A percentile compares a stretch with the other conserved stretches of the same genome.
Conservation (phyloP, 1,139 yeast species). For the Pneumocystis oryctolagi region DNA sequence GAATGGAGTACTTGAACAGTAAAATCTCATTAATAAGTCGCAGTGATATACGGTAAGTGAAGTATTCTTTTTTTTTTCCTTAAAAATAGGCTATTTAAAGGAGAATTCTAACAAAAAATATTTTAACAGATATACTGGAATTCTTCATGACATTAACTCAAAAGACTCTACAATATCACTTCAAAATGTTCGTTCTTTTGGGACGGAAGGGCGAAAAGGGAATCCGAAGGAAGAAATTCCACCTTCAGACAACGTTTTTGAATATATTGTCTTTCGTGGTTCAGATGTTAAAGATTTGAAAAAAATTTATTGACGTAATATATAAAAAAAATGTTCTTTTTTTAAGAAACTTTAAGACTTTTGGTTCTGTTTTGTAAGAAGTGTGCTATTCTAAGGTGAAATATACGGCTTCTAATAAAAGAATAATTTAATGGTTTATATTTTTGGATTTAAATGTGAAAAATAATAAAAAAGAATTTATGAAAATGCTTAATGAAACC, state of each 20-base stretch:
- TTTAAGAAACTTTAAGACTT: too few relatives aligned
- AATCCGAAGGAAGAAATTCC: conserved; percentile 60
- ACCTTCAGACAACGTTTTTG: conserved; percentile 60
- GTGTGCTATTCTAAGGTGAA: too few relatives aligned
- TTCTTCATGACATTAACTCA: conserved; percentile 73
- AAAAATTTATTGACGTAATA: background rate
- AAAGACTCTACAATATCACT: conserved; percentile 84
- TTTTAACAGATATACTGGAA: conserved; percentile 56
- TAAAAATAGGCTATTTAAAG: background rate
- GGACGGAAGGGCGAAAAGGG: conserved; percentile 82
- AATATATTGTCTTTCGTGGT: conserved; percentile 76
- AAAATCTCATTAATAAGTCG: background rate
- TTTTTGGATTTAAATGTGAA: background rate
- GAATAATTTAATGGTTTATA: background rate
- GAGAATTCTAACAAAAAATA: background rate
- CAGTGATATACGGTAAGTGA: background rate
- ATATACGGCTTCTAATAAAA: background rate
- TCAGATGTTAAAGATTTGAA: conserved; percentile 52
- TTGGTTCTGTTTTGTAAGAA: background rate
- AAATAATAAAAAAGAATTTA: background rate
- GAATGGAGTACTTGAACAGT: background rate
- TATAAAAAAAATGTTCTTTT: background rate
- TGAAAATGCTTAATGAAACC: background rate
- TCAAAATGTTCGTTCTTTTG: conserved; percentile 66
- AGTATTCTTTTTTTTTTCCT: background rate